Conservation (phyloP, 345 rosid species). For the Geranium brycei region DNA sequence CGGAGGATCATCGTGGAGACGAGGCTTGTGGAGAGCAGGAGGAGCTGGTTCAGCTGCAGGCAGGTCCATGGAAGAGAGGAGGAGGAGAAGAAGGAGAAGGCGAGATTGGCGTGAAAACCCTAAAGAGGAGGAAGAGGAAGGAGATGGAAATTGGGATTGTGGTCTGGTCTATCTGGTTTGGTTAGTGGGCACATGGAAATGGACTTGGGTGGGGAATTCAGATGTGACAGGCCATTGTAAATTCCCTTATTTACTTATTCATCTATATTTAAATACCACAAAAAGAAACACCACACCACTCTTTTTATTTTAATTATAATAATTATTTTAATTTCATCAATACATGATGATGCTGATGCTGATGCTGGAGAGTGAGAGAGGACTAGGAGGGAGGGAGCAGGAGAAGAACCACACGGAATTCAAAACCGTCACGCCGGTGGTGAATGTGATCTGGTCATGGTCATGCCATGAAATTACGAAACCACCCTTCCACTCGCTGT, state of each 20-base stretch:
- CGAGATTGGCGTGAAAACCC: not conserved
- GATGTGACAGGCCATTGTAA: constrained; percentile 27
- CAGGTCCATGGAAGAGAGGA: not conserved
- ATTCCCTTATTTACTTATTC: not conserved
- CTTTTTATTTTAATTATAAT: no score
- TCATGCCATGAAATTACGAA: no score
- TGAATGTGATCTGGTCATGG: no score
- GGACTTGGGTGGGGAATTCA: constrained; percentile 15
- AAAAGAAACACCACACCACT: no score
- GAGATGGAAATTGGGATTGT: not conserved
- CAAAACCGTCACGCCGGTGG: no score
- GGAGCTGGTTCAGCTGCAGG: constrained; percentile 10
- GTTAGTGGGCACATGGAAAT: constrained; percentile 26
- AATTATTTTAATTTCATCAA: no score
- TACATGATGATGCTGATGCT: no score
- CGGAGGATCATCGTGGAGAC: constrained; percentile 4
- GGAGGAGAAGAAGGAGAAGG: not conserved
- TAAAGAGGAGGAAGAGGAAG: not conserved
- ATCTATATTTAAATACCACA: no score
- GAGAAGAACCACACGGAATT: no score
- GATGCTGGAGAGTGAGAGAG: no score
- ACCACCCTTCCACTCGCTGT: no score
- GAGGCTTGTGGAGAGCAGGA: constrained; percentile 10
- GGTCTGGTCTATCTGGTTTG: not conserved
- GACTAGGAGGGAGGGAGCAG: no score